Percentiles rank a stretch among this genome's conserved stretches.
phyloP scores from a whole-genome alignment of 257 asterid species.

The Solanum pimpinellifolium region DNA sequence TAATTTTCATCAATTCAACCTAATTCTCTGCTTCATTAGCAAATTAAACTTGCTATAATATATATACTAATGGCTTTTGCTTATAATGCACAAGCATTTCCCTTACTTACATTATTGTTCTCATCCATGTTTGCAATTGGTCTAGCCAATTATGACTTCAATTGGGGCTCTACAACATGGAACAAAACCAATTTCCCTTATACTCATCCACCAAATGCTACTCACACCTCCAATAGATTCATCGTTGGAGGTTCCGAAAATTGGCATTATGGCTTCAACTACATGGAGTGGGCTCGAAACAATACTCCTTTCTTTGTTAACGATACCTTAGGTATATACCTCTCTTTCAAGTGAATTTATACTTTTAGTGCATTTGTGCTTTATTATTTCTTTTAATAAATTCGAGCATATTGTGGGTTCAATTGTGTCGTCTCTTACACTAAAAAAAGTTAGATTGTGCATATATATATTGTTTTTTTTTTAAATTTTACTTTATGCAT shows the following conservation, averaged over 20 bases:
- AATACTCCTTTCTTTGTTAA: slow-evolving; percentile 49
- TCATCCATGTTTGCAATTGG: slow-evolving; percentile 12
- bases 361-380: neutral
- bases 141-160: slow-evolving; percentile 26
- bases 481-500: neutral
- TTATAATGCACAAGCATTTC: neutral
- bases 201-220: slow-evolving; percentile 13
- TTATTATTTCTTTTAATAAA: neutral
- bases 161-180: slow-evolving; percentile 17
- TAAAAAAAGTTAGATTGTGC: neutral
- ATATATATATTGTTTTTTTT: neutral
- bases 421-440: neutral
- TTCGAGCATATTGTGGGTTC: neutral
- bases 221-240: slow-evolving; percentile 17
- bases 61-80: slow-evolving; percentile 10
- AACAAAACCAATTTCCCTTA: slow-evolving; percentile 19
- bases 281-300: slow-evolving; percentile 59
- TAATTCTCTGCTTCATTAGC: neutral
- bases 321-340: slow-evolving; percentile 36
- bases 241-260: slow-evolving; percentile 46
- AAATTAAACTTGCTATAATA: neutral
- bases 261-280: slow-evolving; percentile 65
- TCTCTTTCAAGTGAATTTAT: neutral
- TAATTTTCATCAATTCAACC: no score
- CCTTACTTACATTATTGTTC: slow-evolving; percentile 1